Conservation (phyloP, 208 protist genomes). For the Trypanosoma theileri region DNA sequence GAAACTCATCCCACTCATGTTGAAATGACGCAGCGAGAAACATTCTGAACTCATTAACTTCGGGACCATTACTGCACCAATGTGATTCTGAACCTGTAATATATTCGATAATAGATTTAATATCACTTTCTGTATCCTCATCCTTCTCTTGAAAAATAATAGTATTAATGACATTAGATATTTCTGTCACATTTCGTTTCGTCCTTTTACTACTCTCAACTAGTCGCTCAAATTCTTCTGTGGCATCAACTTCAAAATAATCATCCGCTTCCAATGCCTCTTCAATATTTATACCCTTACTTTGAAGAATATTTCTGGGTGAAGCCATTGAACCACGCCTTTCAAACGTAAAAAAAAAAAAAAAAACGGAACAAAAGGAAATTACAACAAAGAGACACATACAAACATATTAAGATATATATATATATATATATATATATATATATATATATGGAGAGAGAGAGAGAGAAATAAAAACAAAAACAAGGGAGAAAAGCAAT, state of each 20-base stretch:
- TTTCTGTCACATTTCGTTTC: constrained; percentile 26
- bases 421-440: too few relatives aligned
- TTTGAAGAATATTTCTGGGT: not conserved
- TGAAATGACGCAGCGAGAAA: constrained; percentile 37
- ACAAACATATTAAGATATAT: constrained; percentile 26
- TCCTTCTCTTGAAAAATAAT: constrained; percentile 47
- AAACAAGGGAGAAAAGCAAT: not conserved
- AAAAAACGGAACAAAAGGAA: constrained; percentile 9
- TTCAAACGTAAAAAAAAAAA: constrained; percentile 6
- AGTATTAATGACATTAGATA: constrained; percentile 36
- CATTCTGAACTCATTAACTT: constrained; percentile 43
- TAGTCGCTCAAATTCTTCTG: constrained; percentile 44
- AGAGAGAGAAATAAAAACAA: not conserved
- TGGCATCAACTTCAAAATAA: constrained; percentile 28
- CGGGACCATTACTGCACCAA: constrained; percentile 43
- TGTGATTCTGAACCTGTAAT: constrained; percentile 33
- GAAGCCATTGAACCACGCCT: constrained; percentile 16
- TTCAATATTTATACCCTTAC: constrained; percentile 18
- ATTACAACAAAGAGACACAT: constrained; percentile 5
- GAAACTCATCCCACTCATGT: constrained; percentile 54
- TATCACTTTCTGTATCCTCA: constrained; percentile 25
- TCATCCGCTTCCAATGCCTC: constrained; percentile 51
- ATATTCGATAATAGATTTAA: constrained; percentile 48
- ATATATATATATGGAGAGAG: too few relatives aligned
- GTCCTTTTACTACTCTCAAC: constrained; percentile 29